Evolutionary conservation across 1,284 basidiomycete species (phyloP), one percentile per base, ranked within the genome.

Genomic region (Neonothopanus nambi): DNA sequence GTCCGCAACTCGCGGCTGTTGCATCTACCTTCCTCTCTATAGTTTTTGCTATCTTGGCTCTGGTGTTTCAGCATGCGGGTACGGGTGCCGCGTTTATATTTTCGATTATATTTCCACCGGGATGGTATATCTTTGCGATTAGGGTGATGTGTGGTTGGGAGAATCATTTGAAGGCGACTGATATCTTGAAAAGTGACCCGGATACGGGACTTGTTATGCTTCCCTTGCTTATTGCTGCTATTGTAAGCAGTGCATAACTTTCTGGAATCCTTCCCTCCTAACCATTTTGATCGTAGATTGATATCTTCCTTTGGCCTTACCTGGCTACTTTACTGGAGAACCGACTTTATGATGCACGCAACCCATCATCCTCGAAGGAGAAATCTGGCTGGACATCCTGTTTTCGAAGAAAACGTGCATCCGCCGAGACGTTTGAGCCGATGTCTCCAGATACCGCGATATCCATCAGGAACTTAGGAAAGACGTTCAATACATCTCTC

Each of bases 121-220:
- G 80, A 11, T 91, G 83, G 66, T 91, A 87, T 61, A 76, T 89
- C 15, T 91, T 89, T 59, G 81, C 82, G n/a, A 79, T 84, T 21
- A 77, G 85, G 42, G 79, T 79, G 2, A 78, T 90, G 3, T 79
- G 80, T 51, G 84, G 85, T 6, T 92, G 78, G 60, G 89, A 92
- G 66, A 76, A 77, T 44, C 69, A 82, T 48, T 71, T 76, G 39
- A 64, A 79, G 39, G 65, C 78, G 3, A 81, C 85, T 0, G 74
- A 82, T 57, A 61, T 80, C 2, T 53, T 84, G 9, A 71, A 78
- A 39, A 70, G 73, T 0, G 85, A 88, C 65, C 87, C 87, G 2
- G 80, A 84, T 57, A 75, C 77, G 53, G 68, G 78, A 13, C 67
- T 87, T 17, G 70, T 68, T 0, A 66, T 90, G n/a, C 65, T 88